Base-by-base conservation (phyloP, 1,139 yeast genomes). In the Suhomyces bolitotheri region DNA sequence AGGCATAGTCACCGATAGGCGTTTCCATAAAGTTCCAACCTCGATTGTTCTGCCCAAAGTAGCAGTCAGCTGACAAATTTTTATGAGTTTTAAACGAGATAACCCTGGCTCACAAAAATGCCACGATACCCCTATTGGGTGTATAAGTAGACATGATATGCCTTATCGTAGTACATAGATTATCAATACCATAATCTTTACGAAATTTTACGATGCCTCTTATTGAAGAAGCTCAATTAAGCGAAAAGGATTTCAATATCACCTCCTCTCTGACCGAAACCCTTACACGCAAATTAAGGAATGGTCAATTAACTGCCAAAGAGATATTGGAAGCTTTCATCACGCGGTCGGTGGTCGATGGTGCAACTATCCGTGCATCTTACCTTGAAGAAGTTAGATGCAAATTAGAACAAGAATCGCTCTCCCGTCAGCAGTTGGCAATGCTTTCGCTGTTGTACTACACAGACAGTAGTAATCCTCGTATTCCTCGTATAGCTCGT, bases 241-340 rank as follows among this genome's bases (percentile, higher is more conserved):
- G 49, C n/a, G 48, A 39, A 16, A 41, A 41, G 34, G 53, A 50
- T 28, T 44, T 49, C 22, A 42, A 38, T 15, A 51, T 51, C 35
- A 51, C 56, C 27, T 52, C 51, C 28, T 44, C 54, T 11, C 35
- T 47, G 10, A 37, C 37, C 4, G 39, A 38, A 6, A 17, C 33
- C 7, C 38, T 52, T 14, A 30, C 31, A 4, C 38, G 31, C 14
- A 47, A 48, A 17, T 39, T 51, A 10, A 41, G 60, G 3, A 36
- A 32, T 10, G 64, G 66, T 1, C 52, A 60, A 34, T 60, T 52
- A 43, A 56, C 70, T 3, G 61, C 80, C 0, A 73, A 67, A 11
- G 66, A 72, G 37, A 78, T 76, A 22, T 67, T 66, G 44, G 60
- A 61, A 27, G 79, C 81, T 0, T 77, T 66, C 54, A 71, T 78